Conservation (phyloP, 306 rosid species). For the Albizia julibrissin region DNA sequence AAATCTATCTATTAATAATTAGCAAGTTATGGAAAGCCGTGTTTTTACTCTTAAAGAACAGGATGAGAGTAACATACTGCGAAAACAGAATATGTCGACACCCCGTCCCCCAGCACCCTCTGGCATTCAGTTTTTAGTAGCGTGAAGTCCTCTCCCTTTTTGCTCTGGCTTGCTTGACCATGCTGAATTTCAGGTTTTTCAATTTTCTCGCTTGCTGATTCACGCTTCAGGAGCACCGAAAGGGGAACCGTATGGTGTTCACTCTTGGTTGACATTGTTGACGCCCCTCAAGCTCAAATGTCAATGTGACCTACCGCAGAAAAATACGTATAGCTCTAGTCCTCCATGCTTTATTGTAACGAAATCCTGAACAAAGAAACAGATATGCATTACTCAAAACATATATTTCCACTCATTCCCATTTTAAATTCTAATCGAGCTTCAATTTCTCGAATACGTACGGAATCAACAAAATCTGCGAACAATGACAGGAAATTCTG, state of each 20-base stretch:
- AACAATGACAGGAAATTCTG: slow-evolving; percentile 18
- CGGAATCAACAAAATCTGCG: slow-evolving; percentile 31
- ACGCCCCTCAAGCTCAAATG: slow-evolving; percentile 18
- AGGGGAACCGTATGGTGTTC: slow-evolving; percentile 91
- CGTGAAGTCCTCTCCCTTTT: slow-evolving; percentile 94
- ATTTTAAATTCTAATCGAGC: slow-evolving; percentile 13
- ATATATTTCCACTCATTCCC: background rate
- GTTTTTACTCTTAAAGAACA: background rate
- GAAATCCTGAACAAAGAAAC: slow-evolving; percentile 40
- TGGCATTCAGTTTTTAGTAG: slow-evolving; percentile 82
- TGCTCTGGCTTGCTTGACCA: slow-evolving; percentile 92
- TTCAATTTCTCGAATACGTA: background rate
- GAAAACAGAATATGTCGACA: slow-evolving; percentile 85
- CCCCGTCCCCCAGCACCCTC: slow-evolving; percentile 93
- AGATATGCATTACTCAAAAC: slow-evolving; percentile 1
- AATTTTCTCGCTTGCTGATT: slow-evolving; percentile 80
- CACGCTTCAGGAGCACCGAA: slow-evolving; percentile 90
- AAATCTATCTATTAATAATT: background rate
- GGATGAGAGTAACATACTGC: slow-evolving; percentile 55
- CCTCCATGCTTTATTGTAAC: slow-evolving; percentile 21
- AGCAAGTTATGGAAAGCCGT: background rate
- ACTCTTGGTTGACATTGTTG: slow-evolving; percentile 66
- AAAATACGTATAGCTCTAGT: slow-evolving; percentile 10
- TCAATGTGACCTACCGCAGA: slow-evolving; percentile 11
- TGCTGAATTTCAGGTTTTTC: slow-evolving; percentile 85